Base-by-base conservation (phyloP, 148 eudicot genomes). In the Rhododendron griersonianum region DNA sequence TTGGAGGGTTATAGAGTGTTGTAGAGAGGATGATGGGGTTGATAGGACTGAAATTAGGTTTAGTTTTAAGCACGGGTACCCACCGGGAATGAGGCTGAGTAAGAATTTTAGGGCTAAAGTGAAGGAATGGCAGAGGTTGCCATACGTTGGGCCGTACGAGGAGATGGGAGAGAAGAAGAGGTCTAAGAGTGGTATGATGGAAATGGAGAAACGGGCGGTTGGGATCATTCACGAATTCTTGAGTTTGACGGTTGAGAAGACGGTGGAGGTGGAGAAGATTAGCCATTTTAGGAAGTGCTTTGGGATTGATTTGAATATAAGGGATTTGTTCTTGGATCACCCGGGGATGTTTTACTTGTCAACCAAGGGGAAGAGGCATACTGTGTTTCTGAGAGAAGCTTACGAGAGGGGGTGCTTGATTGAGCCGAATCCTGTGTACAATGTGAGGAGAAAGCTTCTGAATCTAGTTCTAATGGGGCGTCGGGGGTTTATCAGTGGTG, bases 301-400 rank as follows among this genome's bases (percentile, higher is more conserved):
- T 87, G 99, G 95, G 81, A 93, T 97, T 84, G 95, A 97, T 69
- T 91, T 94, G 85, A 97, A 97, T 85, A 86, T 97, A 33, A 90
- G 99, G 91, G 99, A 97, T 87, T 86, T 97, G 85, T 97, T 97
- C 86, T 82, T 97, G 88, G 99, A 97, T 87, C 98, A 97, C 85
- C 99, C 99, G 5, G 99, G 99, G 65, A 95, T 97, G 73, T 97
- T 97, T 89, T 97, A 97, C 87, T 81, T 97, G 85, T 97, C 99
- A 1, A 93, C 93, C 35, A 97, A 95, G 87, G 99, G 98, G 67
- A 93, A 94, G 87, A 93, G 90, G 79, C 95, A 97, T 77, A 94
- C 98, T 4, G 95, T 97, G 65, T 95, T 97, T 80, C 83, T 97
- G 67, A 93, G 99, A 82, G 99, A 97, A 86, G 98, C 98, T 9